Evolutionary conservation across 768 basidiomycete genomes (phyloP), one percentile per base, ranked within the genome.

Genomic region (Boletales sp.): DNA sequence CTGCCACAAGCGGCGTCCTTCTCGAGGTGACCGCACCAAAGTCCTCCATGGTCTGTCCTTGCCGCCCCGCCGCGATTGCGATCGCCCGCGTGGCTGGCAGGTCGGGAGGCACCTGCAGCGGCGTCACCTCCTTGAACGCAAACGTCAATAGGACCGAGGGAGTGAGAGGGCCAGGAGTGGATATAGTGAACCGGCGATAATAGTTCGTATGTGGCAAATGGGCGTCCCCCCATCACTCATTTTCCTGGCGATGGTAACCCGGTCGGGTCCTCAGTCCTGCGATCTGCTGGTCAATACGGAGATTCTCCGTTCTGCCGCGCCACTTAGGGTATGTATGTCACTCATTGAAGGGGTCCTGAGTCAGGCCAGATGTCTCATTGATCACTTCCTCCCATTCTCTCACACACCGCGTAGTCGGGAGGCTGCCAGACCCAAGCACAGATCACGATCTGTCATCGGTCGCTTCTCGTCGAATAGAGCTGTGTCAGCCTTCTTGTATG

Each of bases 41-140:
- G n/a, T 84, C 82, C 50, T 78, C 78, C 52, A 70, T 66, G 29
- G 82, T 83, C 4, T 81, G 81, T 0, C 80, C 82, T 34, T 70
- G 60, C 19, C 73, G 72, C 30, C 74, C 72, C 47, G 63, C 70
- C 11, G 74, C 72, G 17, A 67, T 59, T 17, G 81, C 78, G 17
- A 71, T 67, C 13, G 69, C 72, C 34, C 79, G 74, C 34, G 72
- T 79, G 40, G 70, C 64, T 2, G 77, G 81, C 21, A 84, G 68
- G 52, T 83, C 79, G 8, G 68, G 67, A 5, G 82, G 80, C 13
- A 77, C 59, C 47, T 67, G 67, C 18, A 80, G 57, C 2, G 72
- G 66, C 11, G 63, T 66, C 4, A 69, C 68, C 59, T 83, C 80
- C 27, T 76, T 71, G 45, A 83, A 57, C 3, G 75, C 80, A 54